phyloP scores from a whole-genome alignment of 768 basidiomycete genomes.

The Inosperma sp. region DNA sequence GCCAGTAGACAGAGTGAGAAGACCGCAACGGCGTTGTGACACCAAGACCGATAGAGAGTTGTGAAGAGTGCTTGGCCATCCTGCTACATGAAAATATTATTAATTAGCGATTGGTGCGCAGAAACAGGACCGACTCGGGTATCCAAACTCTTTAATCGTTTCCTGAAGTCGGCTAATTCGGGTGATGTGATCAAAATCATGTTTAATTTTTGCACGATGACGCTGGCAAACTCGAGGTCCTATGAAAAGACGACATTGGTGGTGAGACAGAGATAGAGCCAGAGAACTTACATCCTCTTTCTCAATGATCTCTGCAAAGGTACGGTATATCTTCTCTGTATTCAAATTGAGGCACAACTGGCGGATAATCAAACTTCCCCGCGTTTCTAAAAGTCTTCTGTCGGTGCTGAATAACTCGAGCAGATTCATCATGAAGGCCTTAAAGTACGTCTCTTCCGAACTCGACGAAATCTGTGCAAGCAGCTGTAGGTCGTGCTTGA shows the following conservation, averaged over 20 bases:
- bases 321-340: conserved; percentile 91
- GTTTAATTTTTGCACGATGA: conserved; percentile 96
- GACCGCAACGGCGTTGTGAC: conserved; percentile 94
- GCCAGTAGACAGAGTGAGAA: conserved; percentile 95
- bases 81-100: conserved; percentile 46
- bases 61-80: conserved; percentile 96
- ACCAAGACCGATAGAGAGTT: conserved; percentile 95
- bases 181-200: conserved; percentile 95
- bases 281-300: conserved; percentile 81
- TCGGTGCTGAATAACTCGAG: conserved; percentile 95
- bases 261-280: background rate
- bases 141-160: conserved; percentile 87
- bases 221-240: conserved; percentile 97
- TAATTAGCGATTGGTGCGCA: background rate
- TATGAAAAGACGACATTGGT: conserved; percentile 26
- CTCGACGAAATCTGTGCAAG: conserved; percentile 95
- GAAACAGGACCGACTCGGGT: conserved; percentile 61
- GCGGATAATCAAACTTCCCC: conserved; percentile 93
- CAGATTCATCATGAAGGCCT: conserved; percentile 91
- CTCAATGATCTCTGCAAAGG: conserved; percentile 95
- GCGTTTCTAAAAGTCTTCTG: conserved; percentile 77
- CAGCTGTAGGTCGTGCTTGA: conserved; percentile 93
- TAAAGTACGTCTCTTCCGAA: conserved; percentile 95
- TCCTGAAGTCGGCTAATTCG: conserved; percentile 91
- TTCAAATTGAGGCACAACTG: conserved; percentile 92